These are phyloP conservation scores for Vaccinium vitisidaea DNA, from an alignment of 148 eudicot species.

Conservation along the genomic window DNA sequence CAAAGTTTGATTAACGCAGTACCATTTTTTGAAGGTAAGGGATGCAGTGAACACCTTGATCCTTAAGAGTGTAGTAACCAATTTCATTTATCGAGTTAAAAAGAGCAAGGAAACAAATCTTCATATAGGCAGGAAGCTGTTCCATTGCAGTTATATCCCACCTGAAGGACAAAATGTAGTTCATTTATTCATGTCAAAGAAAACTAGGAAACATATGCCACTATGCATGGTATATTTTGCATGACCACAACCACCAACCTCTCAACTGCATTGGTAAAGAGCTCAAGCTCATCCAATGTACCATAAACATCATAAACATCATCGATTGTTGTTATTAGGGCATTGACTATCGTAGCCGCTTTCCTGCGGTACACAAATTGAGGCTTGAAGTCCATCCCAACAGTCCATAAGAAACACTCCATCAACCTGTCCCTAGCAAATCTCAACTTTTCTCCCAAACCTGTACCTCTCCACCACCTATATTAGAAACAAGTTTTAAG, in stretches of 20 bases:
- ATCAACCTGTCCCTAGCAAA: not conserved
- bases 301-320: not conserved
- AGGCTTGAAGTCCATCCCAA: not conserved
- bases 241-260: not conserved
- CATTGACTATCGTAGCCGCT: not conserved
- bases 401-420: conserved; percentile 6
- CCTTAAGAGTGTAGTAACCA: not conserved
- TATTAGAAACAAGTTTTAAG: not conserved
- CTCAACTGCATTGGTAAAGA: not conserved
- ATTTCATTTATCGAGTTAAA: not conserved
- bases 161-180: not conserved
- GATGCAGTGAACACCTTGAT: conserved; percentile 1
- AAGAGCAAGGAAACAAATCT: not conserved
- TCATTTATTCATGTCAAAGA: not conserved
- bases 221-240: not conserved
- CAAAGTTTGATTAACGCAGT: not conserved
- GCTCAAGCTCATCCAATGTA: conserved; percentile 14
- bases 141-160: conserved; percentile 19
- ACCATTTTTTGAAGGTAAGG: conserved; percentile 18
- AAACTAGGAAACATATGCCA: not conserved
- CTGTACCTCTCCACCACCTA: conserved; percentile 5
- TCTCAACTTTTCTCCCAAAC: conserved; percentile 1
- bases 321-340: not conserved
- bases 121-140: conserved; percentile 8
- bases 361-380: not conserved